Evolutionary conservation across 2,329 filamentous ascomycete genomes (phyloP).

Genomic region (Cryphonectria japonica): DNA sequence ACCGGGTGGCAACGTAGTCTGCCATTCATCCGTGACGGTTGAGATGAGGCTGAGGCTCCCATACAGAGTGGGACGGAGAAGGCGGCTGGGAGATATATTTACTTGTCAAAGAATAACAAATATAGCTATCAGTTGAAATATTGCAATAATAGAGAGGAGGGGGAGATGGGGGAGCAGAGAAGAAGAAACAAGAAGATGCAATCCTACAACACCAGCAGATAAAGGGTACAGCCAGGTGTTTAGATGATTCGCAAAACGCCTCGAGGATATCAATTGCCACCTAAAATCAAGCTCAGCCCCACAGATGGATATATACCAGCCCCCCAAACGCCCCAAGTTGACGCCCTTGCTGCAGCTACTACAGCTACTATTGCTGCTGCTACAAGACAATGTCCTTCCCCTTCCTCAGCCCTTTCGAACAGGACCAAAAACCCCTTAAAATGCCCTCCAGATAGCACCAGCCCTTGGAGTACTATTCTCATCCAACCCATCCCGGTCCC

Average conservation of each 20-base stretch:
- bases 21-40: not conserved
- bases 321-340: not conserved
- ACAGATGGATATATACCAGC: no score
- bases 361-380: not conserved
- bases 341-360: not conserved
- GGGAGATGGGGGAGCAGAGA: no score
- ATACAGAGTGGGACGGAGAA: no score
- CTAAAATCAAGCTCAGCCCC: no score
- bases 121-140: no score
- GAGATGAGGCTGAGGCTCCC: not conserved
- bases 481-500: constrained; percentile 39
- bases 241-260: no score
- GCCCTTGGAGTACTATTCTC: constrained; percentile 39
- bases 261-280: not conserved
- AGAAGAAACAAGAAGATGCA: no score
- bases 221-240: no score
- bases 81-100: not conserved
- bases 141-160: no score
- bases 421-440: constrained; percentile 27
- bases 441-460: constrained; percentile 53
- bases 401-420: no score
- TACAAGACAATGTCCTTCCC: not conserved
- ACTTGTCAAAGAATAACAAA: not conserved
- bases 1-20: not conserved
- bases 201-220: no score